These are phyloP conservation scores for Calendula officinalis DNA, from an alignment of 129 eudicot species.

Conservation along the genomic window DNA sequence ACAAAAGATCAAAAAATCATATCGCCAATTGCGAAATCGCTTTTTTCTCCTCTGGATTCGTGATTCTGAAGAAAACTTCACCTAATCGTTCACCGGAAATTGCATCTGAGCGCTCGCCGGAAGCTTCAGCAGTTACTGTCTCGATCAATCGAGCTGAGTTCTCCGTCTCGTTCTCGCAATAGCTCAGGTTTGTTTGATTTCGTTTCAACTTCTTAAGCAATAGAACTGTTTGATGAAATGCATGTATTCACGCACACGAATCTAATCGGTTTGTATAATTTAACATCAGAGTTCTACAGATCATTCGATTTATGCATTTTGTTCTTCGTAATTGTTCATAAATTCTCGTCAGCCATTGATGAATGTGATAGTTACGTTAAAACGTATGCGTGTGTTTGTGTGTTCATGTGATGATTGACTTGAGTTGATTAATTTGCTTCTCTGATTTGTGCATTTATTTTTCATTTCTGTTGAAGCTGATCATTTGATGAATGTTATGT, in stretches of 20 bases:
- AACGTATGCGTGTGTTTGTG: neutral
- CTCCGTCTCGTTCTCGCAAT: slow-evolving; percentile 9
- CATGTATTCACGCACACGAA: slow-evolving; percentile 3
- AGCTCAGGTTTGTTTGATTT: slow-evolving; percentile 25
- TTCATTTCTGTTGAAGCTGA: slow-evolving; percentile 13
- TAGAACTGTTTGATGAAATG: slow-evolving; percentile 25
- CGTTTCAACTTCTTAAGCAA: neutral
- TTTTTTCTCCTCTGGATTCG: slow-evolving; percentile 19
- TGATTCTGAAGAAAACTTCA: slow-evolving; percentile 19
- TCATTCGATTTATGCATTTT: slow-evolving; percentile 12
- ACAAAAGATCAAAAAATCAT: slow-evolving; percentile 17
- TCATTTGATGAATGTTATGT: slow-evolving; percentile 6
- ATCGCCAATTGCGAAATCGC: slow-evolving; percentile 10
- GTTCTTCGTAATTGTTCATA: slow-evolving; percentile 1
- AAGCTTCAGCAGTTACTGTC: slow-evolving; percentile 1
- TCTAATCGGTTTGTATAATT: neutral
- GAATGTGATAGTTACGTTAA: slow-evolving; percentile 3
- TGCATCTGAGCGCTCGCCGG: slow-evolving; percentile 8
- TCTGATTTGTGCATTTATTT: slow-evolving; percentile 12
- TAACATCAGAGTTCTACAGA: slow-evolving; percentile 3
- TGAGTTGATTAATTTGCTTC: neutral
- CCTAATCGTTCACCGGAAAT: neutral
- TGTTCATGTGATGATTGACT: neutral
- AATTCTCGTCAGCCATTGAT: slow-evolving; percentile 14
- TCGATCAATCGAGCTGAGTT: neutral